These are phyloP conservation scores for Coleophoma crateriformis DNA, from an alignment of 2,329 filamentous ascomycete species.

Conservation along the genomic window DNA sequence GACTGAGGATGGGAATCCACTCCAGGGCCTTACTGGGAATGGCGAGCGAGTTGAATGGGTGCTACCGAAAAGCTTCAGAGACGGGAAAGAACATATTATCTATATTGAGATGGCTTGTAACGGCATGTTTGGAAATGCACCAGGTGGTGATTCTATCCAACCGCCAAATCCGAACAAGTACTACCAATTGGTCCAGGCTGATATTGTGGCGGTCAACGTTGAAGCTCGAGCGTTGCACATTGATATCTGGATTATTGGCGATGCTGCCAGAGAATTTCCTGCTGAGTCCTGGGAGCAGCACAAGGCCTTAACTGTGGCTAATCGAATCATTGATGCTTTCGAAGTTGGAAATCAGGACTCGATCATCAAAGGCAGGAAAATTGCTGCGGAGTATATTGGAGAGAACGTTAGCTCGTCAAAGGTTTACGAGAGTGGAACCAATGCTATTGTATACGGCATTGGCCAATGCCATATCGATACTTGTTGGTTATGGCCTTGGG, in stretches of 20 bases:
- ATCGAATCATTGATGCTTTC: constrained; percentile 85
- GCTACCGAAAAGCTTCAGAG: constrained; percentile 72
- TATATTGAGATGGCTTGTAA: constrained; percentile 99
- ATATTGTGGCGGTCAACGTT: constrained; percentile 85
- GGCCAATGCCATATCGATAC: constrained; percentile 98
- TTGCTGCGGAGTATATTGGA: constrained; percentile 79
- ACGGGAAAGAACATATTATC: constrained; percentile 81
- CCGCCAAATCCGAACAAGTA: constrained; percentile 82
- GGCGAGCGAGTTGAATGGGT: constrained; percentile 91
- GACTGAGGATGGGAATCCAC: constrained; percentile 80
- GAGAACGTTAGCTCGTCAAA: constrained; percentile 73
- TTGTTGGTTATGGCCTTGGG: constrained; percentile 98
- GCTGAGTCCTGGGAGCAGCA: constrained; percentile 85
- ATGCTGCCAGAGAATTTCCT: constrained; percentile 88
- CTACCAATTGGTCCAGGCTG: constrained; percentile 70
- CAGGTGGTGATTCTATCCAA: constrained; percentile 79
- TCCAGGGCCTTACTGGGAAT: constrained; percentile 87
- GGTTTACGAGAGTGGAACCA: constrained; percentile 73
- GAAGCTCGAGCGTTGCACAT: constrained; percentile 78
- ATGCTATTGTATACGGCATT: constrained; percentile 78
- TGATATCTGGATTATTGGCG: constrained; percentile 94
- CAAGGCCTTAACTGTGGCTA: constrained; percentile 75
- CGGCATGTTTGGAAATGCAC: constrained; percentile 93
- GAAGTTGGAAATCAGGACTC: constrained; percentile 74
- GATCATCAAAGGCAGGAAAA: constrained; percentile 73